Percentiles rank a stretch among this genome's conserved stretches.
Evolutionary conservation across 2,329 filamentous ascomycete genomes (phyloP).

Genomic region (Paradendryphiella salina): DNA sequence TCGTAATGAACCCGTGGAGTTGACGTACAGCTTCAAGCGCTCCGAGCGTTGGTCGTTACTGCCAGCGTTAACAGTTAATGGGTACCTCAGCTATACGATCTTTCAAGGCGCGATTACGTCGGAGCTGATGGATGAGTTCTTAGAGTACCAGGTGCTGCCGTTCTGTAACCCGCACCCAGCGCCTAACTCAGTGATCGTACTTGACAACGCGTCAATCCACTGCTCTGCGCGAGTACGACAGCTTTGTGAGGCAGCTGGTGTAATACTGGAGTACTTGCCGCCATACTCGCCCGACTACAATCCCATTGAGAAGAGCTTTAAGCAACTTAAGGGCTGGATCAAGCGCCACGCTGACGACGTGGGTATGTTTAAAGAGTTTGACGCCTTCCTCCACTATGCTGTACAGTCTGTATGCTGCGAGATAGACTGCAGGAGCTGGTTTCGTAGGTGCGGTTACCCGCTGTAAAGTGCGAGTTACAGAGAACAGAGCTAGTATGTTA

Average conservation of each 20-base stretch:
- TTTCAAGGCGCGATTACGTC: slow-evolving; percentile 9
- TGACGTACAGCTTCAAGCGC: neutral
- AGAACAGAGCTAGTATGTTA: no score
- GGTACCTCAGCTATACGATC: slow-evolving; percentile 2
- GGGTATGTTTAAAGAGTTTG: neutral
- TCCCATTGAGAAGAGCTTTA: slow-evolving; percentile 5
- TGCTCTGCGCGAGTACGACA: neutral
- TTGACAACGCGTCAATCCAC: neutral
- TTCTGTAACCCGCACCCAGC: neutral
- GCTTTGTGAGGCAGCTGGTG: neutral
- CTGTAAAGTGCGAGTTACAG: no score
- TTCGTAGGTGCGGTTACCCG: no score
- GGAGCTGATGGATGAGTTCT: slow-evolving; percentile 3
- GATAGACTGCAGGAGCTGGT: neutral
- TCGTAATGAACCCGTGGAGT: neutral
- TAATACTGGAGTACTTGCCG: neutral
- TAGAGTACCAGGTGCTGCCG: neutral
- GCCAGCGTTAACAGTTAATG: slow-evolving; percentile 13
- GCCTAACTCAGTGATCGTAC: neutral
- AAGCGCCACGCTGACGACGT: neutral
- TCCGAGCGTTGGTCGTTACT: slow-evolving; percentile 8
- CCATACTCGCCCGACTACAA: slow-evolving; percentile 3
- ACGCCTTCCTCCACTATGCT: neutral
- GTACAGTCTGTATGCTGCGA: neutral
- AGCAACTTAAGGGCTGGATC: slow-evolving; percentile 1